Percentiles rank a stretch among this genome's conserved stretches.
phyloP scores from a whole-genome alignment of 306 rosid genomes.

The Amphicarpaea edgeworthii region DNA sequence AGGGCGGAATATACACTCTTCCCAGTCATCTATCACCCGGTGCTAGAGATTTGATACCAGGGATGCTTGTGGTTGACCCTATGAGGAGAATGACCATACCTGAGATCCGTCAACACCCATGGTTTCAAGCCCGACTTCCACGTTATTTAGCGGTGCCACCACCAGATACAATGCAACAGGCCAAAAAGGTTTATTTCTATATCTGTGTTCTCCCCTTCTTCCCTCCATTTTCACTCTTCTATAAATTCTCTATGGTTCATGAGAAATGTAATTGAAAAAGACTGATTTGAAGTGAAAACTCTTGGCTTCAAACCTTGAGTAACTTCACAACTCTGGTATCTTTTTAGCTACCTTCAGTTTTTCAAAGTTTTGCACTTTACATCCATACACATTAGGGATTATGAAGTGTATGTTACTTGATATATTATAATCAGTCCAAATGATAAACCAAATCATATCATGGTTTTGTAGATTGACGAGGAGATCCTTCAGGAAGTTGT shows the following conservation, averaged over 20 bases:
- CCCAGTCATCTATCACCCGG: slow-evolving; percentile 90
- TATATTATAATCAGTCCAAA: slow-evolving; percentile 21
- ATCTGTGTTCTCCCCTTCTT: not conserved
- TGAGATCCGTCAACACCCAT: slow-evolving; percentile 89
- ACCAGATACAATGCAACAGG: slow-evolving; percentile 79
- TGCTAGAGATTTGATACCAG: slow-evolving; percentile 89
- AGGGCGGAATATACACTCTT: slow-evolving; percentile 95
- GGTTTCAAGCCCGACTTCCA: slow-evolving; percentile 96
- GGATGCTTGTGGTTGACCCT: slow-evolving; percentile 92
- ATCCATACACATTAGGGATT: slow-evolving; percentile 8
- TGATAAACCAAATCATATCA: not conserved
- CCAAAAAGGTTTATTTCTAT: slow-evolving; percentile 65
- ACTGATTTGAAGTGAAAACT: slow-evolving; percentile 7
- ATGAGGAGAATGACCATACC: slow-evolving; percentile 92
- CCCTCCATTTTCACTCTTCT: slow-evolving; percentile 26
- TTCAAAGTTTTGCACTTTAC: slow-evolving; percentile 9
- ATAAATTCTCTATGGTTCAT: slow-evolving; percentile 11
- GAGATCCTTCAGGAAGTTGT: slow-evolving; percentile 86
- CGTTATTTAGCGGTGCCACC: slow-evolving; percentile 96
- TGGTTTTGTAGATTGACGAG: slow-evolving; percentile 83
- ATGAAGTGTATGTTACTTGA: slow-evolving; percentile 3
- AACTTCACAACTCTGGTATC: slow-evolving; percentile 13
- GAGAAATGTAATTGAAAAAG: not conserved
- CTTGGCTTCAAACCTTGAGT: slow-evolving; percentile 15
- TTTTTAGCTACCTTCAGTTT: slow-evolving; percentile 28